Evolutionary conservation across 2,329 filamentous ascomycete species (phyloP), one percentile per base, ranked within the genome.

Genomic region (Sporothrix globosa): DNA sequence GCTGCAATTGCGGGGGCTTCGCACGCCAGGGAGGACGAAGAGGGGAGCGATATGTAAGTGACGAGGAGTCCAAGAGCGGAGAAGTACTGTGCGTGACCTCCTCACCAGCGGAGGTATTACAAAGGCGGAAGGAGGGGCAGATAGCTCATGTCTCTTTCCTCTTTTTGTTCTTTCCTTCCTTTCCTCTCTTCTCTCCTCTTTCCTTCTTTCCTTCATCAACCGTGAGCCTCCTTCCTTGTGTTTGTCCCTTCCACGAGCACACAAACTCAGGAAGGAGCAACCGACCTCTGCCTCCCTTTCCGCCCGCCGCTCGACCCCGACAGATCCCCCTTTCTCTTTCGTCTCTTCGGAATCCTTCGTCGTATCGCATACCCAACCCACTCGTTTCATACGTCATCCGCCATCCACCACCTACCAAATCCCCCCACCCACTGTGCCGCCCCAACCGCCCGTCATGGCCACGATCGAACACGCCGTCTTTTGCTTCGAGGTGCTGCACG

Each of bases 401-500:
- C 39, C 54, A 46, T 30, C 60, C 41, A 63, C 39, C 11, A 30
- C 34, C 34, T 6, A 34, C 7, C 39, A 48, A 34, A 61, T 39
- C 56, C 19, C 34, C 17, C 30, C 30, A n/a, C n/a, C 39, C 41
- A 17, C n/a, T 17, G 7, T 2, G 11, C 41, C 41, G 41, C 11
- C 41, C 41, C 11, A 44, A 44, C 11, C 41, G 9, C 41, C 72
- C 63, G 60, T 53, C 67, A 98, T 98, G 95, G 95, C 96, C 65
- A 91, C 91, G 70, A 82, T 87, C 76, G 90, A 90, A 72, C 95
- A 98, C 81, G 97, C 94, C 81, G 89, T 95, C 77, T 94, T 90
- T 81, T 97, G 94, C 83, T 98, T 99, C 84, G 96, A 99, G 81
- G 85, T 86, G 53, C 88, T 99, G 50, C 86, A 88, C 66, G 91